Conservation (phyloP, 371 early-diverging fungal species). For the Zopfochytrium polystomum region DNA sequence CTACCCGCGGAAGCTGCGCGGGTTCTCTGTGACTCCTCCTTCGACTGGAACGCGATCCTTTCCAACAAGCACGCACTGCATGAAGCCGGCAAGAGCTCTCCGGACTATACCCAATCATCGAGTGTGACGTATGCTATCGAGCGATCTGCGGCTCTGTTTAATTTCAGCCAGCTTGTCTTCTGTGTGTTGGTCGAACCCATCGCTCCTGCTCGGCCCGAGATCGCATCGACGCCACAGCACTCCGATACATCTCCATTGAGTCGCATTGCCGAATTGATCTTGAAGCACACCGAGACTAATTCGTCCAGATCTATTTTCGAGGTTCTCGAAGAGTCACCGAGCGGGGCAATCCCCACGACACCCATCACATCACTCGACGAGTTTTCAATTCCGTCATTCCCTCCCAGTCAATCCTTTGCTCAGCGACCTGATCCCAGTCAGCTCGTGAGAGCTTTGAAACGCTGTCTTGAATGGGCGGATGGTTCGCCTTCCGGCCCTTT, state of each 20-base stretch:
- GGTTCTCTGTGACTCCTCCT: slow-evolving; percentile 1
- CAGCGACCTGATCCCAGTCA: slow-evolving; percentile 1
- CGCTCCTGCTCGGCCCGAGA: too few relatives aligned
- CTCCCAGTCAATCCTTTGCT: too few relatives aligned
- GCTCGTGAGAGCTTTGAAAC: slow-evolving; percentile 10
- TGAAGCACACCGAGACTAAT: too few relatives aligned
- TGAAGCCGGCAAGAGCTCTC: neutral
- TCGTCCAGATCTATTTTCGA: too few relatives aligned
- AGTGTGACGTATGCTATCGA: neutral
- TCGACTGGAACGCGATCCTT: slow-evolving; percentile 7
- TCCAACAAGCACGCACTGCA: neutral
- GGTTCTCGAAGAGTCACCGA: too few relatives aligned
- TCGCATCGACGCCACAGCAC: too few relatives aligned
- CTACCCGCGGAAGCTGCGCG: slow-evolving; percentile 10
- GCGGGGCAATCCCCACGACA: too few relatives aligned
- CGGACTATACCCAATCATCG: neutral
- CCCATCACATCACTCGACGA: too few relatives aligned
- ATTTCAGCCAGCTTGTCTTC: slow-evolving; percentile 19
- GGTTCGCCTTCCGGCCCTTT: slow-evolving; percentile 9
- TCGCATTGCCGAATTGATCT: too few relatives aligned
- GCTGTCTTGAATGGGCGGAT: slow-evolving; percentile 13
- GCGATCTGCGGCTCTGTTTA: slow-evolving; percentile 7
- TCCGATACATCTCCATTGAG: too few relatives aligned
- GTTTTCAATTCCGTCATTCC: too few relatives aligned
- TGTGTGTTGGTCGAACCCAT: too few relatives aligned